Conservation (phyloP, 1,284 basidiomycete genomes). For the Erythrobasidium hasegawianum region DNA sequence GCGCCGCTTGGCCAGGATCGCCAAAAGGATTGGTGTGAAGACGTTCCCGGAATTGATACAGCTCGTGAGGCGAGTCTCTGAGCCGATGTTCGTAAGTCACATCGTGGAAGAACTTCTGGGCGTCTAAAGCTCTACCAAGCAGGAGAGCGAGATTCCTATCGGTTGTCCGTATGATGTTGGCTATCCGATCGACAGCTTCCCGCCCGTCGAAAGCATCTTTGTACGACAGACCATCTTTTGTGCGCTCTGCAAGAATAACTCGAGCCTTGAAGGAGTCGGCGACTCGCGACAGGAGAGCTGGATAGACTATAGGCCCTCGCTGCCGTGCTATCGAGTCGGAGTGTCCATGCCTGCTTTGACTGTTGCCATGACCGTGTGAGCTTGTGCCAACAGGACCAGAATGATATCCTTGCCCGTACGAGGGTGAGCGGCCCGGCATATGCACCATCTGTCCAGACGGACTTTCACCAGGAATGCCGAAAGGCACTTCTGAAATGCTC, state of each 20-base stretch:
- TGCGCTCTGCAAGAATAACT: constrained; percentile 68
- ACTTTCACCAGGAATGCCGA: background rate
- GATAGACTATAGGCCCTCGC: constrained; percentile 72
- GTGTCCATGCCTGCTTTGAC: constrained; percentile 1
- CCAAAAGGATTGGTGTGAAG: constrained; percentile 40
- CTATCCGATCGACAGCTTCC: constrained; percentile 92
- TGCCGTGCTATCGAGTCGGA: constrained; percentile 16
- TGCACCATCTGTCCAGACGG: constrained; percentile 8
- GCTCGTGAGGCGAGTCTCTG: constrained; percentile 78
- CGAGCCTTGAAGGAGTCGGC: constrained; percentile 87
- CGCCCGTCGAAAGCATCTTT: constrained; percentile 94
- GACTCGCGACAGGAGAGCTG: constrained; percentile 88
- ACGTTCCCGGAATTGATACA: constrained; percentile 77
- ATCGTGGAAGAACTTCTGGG: constrained; percentile 99
- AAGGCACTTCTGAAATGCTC: constrained; percentile 9
- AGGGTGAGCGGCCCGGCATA: constrained; percentile 7
- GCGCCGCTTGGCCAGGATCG: constrained; percentile 21
- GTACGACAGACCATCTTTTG: constrained; percentile 94
- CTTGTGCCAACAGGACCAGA: background rate
- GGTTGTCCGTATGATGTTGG: constrained; percentile 95
- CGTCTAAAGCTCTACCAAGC: constrained; percentile 88
- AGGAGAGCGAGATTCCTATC: constrained; percentile 93
- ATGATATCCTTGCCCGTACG: constrained; percentile 14
- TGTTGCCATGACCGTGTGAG: background rate
- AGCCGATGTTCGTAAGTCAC: constrained; percentile 97